Evolutionary conservation across 1,284 basidiomycete species (phyloP), one percentile per base, ranked within the genome.

Genomic region (Tilletia caries): DNA sequence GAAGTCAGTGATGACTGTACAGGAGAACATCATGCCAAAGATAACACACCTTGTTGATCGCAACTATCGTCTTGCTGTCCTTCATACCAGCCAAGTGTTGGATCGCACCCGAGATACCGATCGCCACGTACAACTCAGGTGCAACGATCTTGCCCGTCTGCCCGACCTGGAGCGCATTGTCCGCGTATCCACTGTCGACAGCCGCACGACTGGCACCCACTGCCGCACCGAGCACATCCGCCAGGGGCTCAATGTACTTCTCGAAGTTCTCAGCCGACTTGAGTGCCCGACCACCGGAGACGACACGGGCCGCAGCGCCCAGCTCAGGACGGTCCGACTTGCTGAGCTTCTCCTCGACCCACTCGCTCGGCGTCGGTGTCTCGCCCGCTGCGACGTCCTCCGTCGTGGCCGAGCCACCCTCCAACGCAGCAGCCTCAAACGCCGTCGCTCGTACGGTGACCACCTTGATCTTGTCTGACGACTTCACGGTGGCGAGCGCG

Each of bases 51-150:
- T 99, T 99, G 87, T 99, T 99, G 77, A 98, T 89, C 6, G 96
- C 95, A 33, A 97, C 95, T 76, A 99, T 99, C 78, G 97, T 87
- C 86, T 98, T 98, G 23, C 92, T 94, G 84, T 98, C 96, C 85
- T 98, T 98, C 96, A 98, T 99, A 37, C 96, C 96, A 33, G 96
- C 96, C 73, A 98, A 86, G 86, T 98, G 96, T 85, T 99, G 96
- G 79, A 98, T 98, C 27, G 94, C 96, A 58, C 96, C 96, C 34
- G 93, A 96, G 80, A 99, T 98, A 73, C 96, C 96, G 65, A 98
- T 85, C 18, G 96, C 96, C 82, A 98, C 88, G 85, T 98, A 98
- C 69, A 98, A 86, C 84, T 97, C 92, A 0, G 95, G 95, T 32
- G 82, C 82, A 27, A 86, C 80, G 71, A 87, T 86, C 86, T 98